These are phyloP conservation scores for Alternaria postmessia DNA, from an alignment of 2,329 filamentous ascomycete genomes.

Conservation along the genomic window DNA sequence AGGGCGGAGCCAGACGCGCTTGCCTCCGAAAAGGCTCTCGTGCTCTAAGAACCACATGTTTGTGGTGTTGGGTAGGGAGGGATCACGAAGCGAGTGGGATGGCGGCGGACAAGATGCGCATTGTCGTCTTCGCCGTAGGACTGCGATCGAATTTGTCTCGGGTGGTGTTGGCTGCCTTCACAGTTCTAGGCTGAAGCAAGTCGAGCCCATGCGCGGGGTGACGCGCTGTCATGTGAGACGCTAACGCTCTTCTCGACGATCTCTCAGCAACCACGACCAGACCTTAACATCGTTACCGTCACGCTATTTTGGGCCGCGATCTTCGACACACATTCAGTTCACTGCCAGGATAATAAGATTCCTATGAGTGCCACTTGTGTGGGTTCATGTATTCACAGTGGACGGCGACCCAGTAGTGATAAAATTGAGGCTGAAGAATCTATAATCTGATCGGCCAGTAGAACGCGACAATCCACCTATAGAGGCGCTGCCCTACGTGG, in stretches of 20 bases:
- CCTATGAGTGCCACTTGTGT: neutral
- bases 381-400: neutral
- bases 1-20: constrained; percentile 82
- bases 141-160: neutral
- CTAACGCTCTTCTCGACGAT: constrained; percentile 4
- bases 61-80: neutral
- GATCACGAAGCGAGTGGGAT: neutral
- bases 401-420: neutral
- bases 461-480: neutral
- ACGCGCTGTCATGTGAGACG: constrained; percentile 20
- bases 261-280: neutral
- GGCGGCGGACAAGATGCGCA: neutral
- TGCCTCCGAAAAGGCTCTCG: constrained; percentile 64
- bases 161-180: neutral
- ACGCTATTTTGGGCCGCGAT: neutral
- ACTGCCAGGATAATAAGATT: neutral
- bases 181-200: constrained; percentile 3
- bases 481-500: neutral
- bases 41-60: constrained; percentile 65
- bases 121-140: neutral
- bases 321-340: neutral
- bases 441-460: neutral
- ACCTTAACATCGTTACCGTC: neutral
- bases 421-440: neutral
- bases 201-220: constrained; percentile 6